Evolutionary conservation across 495 filamentous ascomycete genomes (phyloP).

Genomic region (Pseudomonodictys pantanalensis): DNA sequence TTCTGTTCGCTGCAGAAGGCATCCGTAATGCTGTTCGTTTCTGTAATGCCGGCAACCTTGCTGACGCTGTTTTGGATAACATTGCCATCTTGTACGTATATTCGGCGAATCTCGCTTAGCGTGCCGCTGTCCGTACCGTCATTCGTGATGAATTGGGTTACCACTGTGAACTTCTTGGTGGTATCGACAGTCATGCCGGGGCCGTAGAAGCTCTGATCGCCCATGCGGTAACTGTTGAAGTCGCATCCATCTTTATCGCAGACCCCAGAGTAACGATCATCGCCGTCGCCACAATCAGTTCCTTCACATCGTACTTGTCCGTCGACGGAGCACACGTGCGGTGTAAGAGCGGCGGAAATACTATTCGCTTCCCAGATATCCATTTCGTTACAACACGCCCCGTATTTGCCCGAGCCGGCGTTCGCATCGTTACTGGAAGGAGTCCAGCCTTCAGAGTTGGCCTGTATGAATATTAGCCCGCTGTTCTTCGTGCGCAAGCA

Average conservation of each 20-base stretch:
- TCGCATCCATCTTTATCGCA: constrained; percentile 66
- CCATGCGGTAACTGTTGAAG: constrained; percentile 62
- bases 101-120: constrained; percentile 56
- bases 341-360: constrained; percentile 38
- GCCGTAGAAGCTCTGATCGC: constrained; percentile 57
- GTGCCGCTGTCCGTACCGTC: constrained; percentile 45
- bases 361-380: constrained; percentile 36
- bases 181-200: constrained; percentile 56
- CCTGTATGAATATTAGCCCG: constrained; percentile 13
- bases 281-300: constrained; percentile 41
- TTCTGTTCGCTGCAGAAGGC: constrained; percentile 62
- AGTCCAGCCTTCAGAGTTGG: constrained; percentile 54
- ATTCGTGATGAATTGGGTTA: constrained; percentile 59
- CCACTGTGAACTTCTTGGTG: constrained; percentile 57
- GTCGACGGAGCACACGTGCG: constrained; percentile 34
- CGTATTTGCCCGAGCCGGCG: constrained; percentile 55
- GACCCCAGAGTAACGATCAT: constrained; percentile 46
- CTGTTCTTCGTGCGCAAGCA: neutral
- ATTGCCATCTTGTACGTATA: constrained; percentile 61
- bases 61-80: constrained; percentile 58
- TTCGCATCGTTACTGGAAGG: constrained; percentile 58
- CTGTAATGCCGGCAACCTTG: constrained; percentile 52
- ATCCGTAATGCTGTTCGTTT: constrained; percentile 56
- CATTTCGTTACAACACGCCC: constrained; percentile 33
- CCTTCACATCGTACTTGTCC: constrained; percentile 31